phyloP scores from a whole-genome alignment of 352 stramenopile species.

The Phytopythium litorale region DNA sequence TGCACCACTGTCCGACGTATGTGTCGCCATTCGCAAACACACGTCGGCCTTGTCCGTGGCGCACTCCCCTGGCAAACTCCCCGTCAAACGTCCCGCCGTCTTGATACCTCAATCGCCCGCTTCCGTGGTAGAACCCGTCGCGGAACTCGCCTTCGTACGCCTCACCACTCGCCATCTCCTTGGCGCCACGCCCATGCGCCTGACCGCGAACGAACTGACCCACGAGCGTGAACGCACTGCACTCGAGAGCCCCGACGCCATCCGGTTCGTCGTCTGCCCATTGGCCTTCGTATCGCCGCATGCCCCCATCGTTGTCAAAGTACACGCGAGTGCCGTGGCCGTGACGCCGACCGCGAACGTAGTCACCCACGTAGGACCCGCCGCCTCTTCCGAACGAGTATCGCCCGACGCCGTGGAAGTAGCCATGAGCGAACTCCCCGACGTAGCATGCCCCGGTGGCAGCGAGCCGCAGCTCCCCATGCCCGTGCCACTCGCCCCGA shows the following conservation, averaged over 20 bases:
- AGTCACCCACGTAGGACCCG: slow-evolving; percentile 66
- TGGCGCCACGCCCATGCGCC: slow-evolving; percentile 51
- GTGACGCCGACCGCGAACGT: slow-evolving; percentile 42
- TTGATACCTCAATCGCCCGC: slow-evolving; percentile 34
- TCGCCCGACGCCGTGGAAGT: slow-evolving; percentile 63
- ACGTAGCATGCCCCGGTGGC: slow-evolving; percentile 50
- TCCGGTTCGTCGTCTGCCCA: slow-evolving; percentile 59
- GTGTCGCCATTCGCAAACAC: slow-evolving; percentile 47
- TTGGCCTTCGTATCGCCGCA: slow-evolving; percentile 56
- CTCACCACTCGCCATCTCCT: slow-evolving; percentile 61
- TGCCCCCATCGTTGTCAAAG: slow-evolving; percentile 24
- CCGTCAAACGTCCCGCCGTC: slow-evolving; percentile 62
- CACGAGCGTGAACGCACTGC: slow-evolving; percentile 47
- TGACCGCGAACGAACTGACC: slow-evolving; percentile 46
- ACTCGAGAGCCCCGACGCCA: slow-evolving; percentile 52
- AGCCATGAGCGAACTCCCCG: slow-evolving; percentile 41
- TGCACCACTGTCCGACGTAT: slow-evolving; percentile 55
- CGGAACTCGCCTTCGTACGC: slow-evolving; percentile 64
- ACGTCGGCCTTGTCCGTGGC: slow-evolving; percentile 41
- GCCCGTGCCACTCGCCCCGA: slow-evolving; percentile 52
- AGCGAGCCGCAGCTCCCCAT: slow-evolving; percentile 36
- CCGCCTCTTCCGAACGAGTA: slow-evolving; percentile 40
- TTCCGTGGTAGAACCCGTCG: slow-evolving; percentile 40
- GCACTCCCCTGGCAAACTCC: slow-evolving; percentile 38
- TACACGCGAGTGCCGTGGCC: slow-evolving; percentile 63